Conservation (phyloP, 257 asterid species). For the Nicotiana attenuata region DNA sequence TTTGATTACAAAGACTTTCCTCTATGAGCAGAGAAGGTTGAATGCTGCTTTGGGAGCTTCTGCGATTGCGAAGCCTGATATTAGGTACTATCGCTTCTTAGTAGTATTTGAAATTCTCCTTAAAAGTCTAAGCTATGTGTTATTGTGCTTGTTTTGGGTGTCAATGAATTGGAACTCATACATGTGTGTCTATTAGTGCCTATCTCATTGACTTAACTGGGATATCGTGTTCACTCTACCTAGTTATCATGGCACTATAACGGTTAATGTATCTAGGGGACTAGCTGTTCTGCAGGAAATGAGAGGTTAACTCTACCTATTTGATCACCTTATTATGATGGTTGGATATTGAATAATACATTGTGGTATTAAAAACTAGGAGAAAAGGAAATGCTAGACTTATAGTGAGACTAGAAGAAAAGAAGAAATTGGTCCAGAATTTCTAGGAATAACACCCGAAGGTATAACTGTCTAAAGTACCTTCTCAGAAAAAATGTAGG, state of each 20-base stretch:
- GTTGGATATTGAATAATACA: background rate
- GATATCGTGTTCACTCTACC: background rate
- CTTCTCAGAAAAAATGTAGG: background rate
- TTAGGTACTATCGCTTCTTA: conserved; percentile 27
- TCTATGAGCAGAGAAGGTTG: conserved; percentile 59
- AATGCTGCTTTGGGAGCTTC: conserved; percentile 28
- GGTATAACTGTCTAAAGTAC: background rate
- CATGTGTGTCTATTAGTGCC: background rate
- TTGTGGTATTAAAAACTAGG: background rate
- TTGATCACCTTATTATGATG: background rate
- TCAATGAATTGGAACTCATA: background rate
- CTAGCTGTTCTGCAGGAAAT: background rate
- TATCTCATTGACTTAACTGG: background rate
- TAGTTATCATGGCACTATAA: background rate
- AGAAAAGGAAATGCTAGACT: background rate
- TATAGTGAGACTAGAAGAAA: background rate
- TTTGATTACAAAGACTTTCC: conserved; percentile 85
- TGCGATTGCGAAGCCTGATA: conserved; percentile 21
- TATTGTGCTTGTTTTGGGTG: background rate
- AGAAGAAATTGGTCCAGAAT: background rate
- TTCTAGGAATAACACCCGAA: background rate
- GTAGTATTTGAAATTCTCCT: background rate
- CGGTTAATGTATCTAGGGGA: too few species aligned
- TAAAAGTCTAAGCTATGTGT: background rate
- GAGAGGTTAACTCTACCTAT: background rate